Evolutionary conservation across 768 basidiomycete genomes (phyloP).

Genomic region (Auricularia cornea): DNA sequence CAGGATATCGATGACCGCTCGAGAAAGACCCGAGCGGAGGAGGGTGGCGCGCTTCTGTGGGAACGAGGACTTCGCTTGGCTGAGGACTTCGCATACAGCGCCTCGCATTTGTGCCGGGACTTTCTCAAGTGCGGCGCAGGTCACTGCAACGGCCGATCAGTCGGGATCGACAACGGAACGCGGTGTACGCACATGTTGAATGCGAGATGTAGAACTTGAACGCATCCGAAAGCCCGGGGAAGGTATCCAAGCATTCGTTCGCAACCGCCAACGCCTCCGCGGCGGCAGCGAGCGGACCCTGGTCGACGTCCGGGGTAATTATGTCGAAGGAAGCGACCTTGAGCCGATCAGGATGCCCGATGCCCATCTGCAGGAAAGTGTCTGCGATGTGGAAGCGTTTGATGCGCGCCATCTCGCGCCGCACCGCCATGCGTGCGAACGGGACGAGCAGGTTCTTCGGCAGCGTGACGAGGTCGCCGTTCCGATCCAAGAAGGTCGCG

Average conservation of each 20-base stretch:
- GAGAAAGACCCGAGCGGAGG: not conserved
- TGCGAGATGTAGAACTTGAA: slow-evolving; percentile 79
- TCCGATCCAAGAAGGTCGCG: slow-evolving; percentile 70
- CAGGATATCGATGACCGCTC: not conserved
- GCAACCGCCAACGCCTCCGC: slow-evolving; percentile 68
- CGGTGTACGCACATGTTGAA: slow-evolving; percentile 47
- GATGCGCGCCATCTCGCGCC: slow-evolving; percentile 55
- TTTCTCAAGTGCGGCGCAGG: slow-evolving; percentile 53
- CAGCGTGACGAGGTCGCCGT: slow-evolving; percentile 66
- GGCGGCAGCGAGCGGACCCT: slow-evolving; percentile 57
- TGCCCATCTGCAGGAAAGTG: slow-evolving; percentile 61
- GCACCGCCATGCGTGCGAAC: slow-evolving; percentile 77
- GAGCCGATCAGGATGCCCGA: slow-evolving; percentile 63
- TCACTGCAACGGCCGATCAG: slow-evolving; percentile 37
- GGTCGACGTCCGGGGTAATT: slow-evolving; percentile 61
- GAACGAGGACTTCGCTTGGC: slow-evolving; percentile 52
- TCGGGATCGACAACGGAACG: slow-evolving; percentile 1
- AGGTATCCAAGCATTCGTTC: slow-evolving; percentile 57
- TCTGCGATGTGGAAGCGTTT: slow-evolving; percentile 78
- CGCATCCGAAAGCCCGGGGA: slow-evolving; percentile 53
- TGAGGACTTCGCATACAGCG: slow-evolving; percentile 56
- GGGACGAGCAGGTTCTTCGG: slow-evolving; percentile 66
- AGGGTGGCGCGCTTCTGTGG: slow-evolving; percentile 64
- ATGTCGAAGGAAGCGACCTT: slow-evolving; percentile 82
- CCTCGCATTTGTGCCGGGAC: slow-evolving; percentile 49